Evolutionary conservation across 2,329 filamentous ascomycete species (phyloP).

Genomic region (Ophiostoma tasmaniense): DNA sequence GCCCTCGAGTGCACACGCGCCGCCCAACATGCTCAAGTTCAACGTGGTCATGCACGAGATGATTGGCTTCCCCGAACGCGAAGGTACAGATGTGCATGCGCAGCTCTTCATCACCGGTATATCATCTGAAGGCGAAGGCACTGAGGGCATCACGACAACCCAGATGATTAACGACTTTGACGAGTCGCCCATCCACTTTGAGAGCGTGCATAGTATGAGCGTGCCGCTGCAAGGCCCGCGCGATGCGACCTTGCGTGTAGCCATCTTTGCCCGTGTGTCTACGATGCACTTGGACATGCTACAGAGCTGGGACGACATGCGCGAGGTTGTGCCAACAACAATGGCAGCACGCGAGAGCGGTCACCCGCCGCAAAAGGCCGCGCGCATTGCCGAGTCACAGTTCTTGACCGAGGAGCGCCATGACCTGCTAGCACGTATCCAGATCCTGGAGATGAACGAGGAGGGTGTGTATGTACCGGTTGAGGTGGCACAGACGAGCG

Average conservation of each 20-base stretch:
- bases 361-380: constrained; percentile 35
- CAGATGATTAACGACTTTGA: constrained; percentile 93
- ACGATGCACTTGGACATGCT: constrained; percentile 94
- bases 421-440: constrained; percentile 78
- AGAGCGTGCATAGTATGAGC: constrained; percentile 98
- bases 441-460: constrained; percentile 87
- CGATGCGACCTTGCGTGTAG: constrained; percentile 70
- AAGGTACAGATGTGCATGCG: constrained; percentile 91
- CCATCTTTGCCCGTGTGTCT: constrained; percentile 85
- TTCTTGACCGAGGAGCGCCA: constrained; percentile 92
- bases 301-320: constrained; percentile 97
- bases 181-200: constrained; percentile 83
- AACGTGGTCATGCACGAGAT: constrained; percentile 98
- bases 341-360: constrained; percentile 33
- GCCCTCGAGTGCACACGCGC: constrained; percentile 85
- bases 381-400: constrained; percentile 80
- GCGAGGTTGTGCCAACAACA: constrained; percentile 60
- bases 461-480: constrained; percentile 85
- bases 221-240: constrained; percentile 70
- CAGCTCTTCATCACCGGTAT: constrained; percentile 93
- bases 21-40: constrained; percentile 89
- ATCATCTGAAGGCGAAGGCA: constrained; percentile 53
- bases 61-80: constrained; percentile 86
- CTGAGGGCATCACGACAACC: constrained; percentile 81
- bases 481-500: constrained; percentile 79